Percentiles rank a stretch among this genome's conserved stretches.
Conservation (phyloP, 2,329 filamentous ascomycete genomes). For the Sporothrix brasiliensis region DNA sequence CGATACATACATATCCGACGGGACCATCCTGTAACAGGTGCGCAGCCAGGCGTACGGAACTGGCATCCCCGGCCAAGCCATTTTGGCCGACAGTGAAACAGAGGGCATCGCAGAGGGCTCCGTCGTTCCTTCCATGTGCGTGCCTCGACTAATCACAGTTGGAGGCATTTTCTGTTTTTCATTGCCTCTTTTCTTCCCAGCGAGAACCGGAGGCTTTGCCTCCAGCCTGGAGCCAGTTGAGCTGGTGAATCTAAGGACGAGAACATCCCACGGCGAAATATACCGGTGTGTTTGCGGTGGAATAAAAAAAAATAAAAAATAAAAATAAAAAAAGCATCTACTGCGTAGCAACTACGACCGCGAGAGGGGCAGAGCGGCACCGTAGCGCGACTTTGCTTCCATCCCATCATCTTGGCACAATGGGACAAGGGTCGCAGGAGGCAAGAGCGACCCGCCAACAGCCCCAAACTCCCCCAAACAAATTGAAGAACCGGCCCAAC, state of each 20-base stretch:
- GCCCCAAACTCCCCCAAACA: background rate
- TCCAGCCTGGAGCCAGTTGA: background rate
- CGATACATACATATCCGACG: slow-evolving; percentile 7
- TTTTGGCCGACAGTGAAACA: slow-evolving; percentile 25
- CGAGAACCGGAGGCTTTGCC: slow-evolving; percentile 30
- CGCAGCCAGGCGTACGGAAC: background rate
- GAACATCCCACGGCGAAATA: slow-evolving; percentile 11
- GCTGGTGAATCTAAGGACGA: background rate
- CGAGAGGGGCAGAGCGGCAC: slow-evolving; percentile 21
- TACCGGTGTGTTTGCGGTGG: too few species aligned
- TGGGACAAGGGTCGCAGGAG: background rate
- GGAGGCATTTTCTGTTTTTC: slow-evolving; percentile 15
- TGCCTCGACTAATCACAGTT: background rate
- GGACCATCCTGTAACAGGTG: slow-evolving; percentile 8
- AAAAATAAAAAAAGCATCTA: slow-evolving; percentile 10
- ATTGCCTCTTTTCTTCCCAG: background rate
- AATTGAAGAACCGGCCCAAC: background rate
- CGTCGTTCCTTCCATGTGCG: background rate
- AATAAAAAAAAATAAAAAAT: slow-evolving; percentile 12
- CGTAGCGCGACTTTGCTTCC: slow-evolving; percentile 20
- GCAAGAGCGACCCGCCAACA: slow-evolving; percentile 11
- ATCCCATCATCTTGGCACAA: slow-evolving; percentile 26
- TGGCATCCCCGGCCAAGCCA: slow-evolving; percentile 7
- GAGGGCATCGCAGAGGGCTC: background rate
- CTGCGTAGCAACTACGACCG: background rate